Percentiles rank a stretch among this genome's conserved stretches.
Evolutionary conservation across 495 filamentous ascomycete genomes (phyloP).

Genomic region (Chaetomium tenue): DNA sequence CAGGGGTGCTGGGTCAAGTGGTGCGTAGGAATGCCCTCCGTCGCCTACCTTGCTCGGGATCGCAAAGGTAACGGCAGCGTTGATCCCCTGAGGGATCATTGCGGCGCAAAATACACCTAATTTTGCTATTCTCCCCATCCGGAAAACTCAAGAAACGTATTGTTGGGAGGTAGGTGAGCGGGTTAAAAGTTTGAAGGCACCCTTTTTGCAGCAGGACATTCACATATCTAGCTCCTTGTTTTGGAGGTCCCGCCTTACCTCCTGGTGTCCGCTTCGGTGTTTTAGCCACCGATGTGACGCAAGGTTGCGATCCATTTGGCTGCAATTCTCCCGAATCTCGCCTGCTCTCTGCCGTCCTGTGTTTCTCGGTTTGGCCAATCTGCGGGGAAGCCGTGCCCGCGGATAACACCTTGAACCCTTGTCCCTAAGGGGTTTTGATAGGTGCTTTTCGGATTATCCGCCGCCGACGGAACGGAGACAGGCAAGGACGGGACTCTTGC

Average conservation of each 20-base stretch:
- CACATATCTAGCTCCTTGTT: background rate
- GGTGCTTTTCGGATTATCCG: slow-evolving; percentile 12
- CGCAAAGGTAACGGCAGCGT: slow-evolving; percentile 35
- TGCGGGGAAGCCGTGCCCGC: slow-evolving; percentile 1
- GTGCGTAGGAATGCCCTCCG: slow-evolving; percentile 33
- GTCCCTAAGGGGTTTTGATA: background rate
- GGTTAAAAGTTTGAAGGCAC: no score
- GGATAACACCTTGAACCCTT: background rate
- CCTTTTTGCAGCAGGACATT: background rate
- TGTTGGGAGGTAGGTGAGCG: background rate
- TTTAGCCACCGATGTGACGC: slow-evolving; percentile 15
- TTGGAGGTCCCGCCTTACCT: background rate
- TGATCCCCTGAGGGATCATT: slow-evolving; percentile 15
- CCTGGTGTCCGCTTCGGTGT: background rate
- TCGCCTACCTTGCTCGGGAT: slow-evolving; percentile 34
- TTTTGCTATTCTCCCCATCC: slow-evolving; percentile 9
- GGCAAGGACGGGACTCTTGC: no score
- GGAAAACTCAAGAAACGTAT: background rate
- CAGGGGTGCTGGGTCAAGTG: slow-evolving; percentile 50
- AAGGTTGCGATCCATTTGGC: background rate
- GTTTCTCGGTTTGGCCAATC: background rate
- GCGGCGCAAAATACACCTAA: slow-evolving; percentile 20
- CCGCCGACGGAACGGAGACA: no score
- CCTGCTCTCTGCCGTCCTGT: background rate
- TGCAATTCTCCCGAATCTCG: slow-evolving; percentile 1